phyloP scores from a whole-genome alignment of 495 filamentous ascomycete genomes.

The Xylaria acuta region DNA sequence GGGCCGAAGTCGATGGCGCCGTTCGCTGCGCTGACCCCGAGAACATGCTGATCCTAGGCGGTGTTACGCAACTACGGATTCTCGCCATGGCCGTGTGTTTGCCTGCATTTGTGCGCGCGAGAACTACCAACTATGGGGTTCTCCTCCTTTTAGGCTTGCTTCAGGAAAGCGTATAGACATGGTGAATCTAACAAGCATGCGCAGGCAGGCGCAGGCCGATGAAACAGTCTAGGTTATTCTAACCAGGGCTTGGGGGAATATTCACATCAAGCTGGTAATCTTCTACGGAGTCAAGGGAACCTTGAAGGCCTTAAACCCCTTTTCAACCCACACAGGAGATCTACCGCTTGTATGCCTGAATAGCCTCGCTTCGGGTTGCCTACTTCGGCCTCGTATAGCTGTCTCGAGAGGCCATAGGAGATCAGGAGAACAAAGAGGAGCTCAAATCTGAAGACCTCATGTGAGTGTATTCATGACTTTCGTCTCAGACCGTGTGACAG shows the following conservation, averaged over 20 bases:
- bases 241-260: background rate
- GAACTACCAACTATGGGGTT: background rate
- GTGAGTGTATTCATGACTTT: too few relatives aligned
- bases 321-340: too few relatives aligned
- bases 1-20: background rate
- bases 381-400: too few relatives aligned
- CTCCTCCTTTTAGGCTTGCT: background rate
- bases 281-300: too few relatives aligned
- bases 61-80: background rate
- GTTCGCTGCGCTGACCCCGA: background rate
- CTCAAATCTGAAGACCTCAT: too few relatives aligned
- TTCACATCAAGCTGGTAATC: too few relatives aligned
- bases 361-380: too few relatives aligned
- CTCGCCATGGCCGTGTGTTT: background rate
- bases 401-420: too few relatives aligned
- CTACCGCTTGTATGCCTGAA: too few relatives aligned
- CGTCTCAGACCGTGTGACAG: too few relatives aligned
- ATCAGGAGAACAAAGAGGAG: too few relatives aligned
- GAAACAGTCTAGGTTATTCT: background rate
- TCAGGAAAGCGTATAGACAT: background rate
- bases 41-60: background rate
- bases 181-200: background rate
- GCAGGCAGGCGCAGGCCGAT: background rate
- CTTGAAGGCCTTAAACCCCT: too few relatives aligned
- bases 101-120: background rate